Evolutionary conservation across 208 protist genomes (phyloP), one percentile per base, ranked within the genome.

Genomic region (Acanthamoeba lugdunensis): DNA sequence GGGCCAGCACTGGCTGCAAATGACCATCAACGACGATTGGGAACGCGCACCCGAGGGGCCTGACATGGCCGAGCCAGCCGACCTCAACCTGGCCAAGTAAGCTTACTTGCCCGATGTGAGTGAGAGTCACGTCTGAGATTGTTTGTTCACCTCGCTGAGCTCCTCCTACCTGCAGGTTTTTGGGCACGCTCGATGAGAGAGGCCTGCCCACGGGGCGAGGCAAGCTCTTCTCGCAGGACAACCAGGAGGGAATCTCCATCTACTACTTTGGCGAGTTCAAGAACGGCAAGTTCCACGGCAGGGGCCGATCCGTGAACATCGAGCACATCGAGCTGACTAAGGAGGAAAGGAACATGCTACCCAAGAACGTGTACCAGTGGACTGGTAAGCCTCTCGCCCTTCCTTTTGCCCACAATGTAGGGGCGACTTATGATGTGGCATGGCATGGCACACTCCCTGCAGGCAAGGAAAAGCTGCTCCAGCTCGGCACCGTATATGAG

Each of bases 11-110:
- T 87, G 79, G 79, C 8, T 87, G 25, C 79, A 45, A 14, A 61
- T 87, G 79, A 87, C 79, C 25, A 87, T 87, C 79, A 87, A 87
- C 33, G 79, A 87, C 11, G 79, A 87, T 9, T 87, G 79, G 79
- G 79, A 87, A n/a, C 79, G 50, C 52, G n/a, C 11, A 2, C 73
- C 79, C 11, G 79, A 87, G 25, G 50, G 52, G 4, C 79, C 79
- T 33, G 48, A 87, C 8, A 9, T 41, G 52, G 45, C n/a, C 0
- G 48, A 63, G 52, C 50, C 79, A 4, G 52, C 50, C 28, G 79
- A 87, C 28, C 41, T 87, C 52, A 65, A 87, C 79, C 41, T 87
- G 13, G 79, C 79, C 52, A 87, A 87, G 79, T 87, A 16, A 30
- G 45, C 23, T 54, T 18, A 23, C 75, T 16, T 14, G 11, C 14